Evolutionary conservation across 495 filamentous ascomycete genomes (phyloP), one percentile per base, ranked within the genome.

Genomic region (Penicillium egyptiacum): DNA sequence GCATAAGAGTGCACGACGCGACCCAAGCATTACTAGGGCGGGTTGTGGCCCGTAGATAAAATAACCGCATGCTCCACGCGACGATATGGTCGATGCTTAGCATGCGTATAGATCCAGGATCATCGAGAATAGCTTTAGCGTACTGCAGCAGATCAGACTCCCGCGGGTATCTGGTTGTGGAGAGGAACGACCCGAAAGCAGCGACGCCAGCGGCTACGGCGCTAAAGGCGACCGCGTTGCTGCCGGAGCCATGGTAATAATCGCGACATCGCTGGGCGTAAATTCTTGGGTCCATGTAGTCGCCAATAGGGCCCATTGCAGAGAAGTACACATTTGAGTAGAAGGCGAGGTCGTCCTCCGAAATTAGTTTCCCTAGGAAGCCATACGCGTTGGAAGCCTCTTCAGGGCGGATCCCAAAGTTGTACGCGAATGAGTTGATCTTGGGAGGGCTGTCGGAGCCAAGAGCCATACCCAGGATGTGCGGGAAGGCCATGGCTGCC

Each of bases 11-110:
- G 52, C 70, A 73, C 1, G 70, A 73, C 8, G 70, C 68, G 40
- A 73, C 62, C 70, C 70, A 73, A 16, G 70, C 68, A 64, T 68
- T 67, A 44, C 47, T 66, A 2, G 70, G 70, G 1, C 70, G 66
- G 39, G 70, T 69, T n/a, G 70, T 73, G 14, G 70, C 68, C 23
- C 70, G 64, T 10, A 73, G 56, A 28, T 73, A 73, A 49, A 73
- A 30, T n/a, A 73, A 45, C 16, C 70, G 63, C 64, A 73, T 59
- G 26, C 63, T 61, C 70, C 70, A 73, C 5, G 70, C 70, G 26
- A 73, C 23, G 54, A 73, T 61, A 17, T 73, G 70, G 58, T 73
- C 70, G 25, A 70, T 64, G 12, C 68, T n/a, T 8, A 39, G 63
- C 62, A 56, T 17, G 10, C 65, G 70, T 56, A 69, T 62, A 5